A percentile compares a stretch with the other conserved stretches of the same genome.
Conservation (phyloP, 177 flowering plant species). For the Telopea speciosissima region DNA sequence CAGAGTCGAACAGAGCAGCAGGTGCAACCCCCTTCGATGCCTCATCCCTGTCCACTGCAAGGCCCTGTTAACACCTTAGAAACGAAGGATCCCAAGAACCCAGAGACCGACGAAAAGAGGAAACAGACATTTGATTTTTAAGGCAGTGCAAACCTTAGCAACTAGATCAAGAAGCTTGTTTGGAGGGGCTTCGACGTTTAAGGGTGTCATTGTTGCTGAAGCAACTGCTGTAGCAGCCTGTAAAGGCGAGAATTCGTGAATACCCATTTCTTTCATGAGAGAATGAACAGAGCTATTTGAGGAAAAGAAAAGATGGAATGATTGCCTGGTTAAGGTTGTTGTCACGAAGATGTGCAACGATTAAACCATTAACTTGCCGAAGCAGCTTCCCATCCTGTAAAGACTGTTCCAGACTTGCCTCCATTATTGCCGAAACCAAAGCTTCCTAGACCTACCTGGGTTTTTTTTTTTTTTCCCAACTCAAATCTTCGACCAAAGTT, state of each 20-base stretch:
- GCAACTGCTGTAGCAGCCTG: conserved; percentile 88
- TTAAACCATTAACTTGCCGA: conserved; percentile 56
- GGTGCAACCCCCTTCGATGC: conserved; percentile 41
- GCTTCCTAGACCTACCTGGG: neutral
- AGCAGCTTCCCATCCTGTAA: conserved; percentile 62
- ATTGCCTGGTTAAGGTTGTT: conserved; percentile 60
- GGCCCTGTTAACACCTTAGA: conserved; percentile 68
- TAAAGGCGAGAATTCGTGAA: neutral
- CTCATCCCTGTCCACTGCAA: conserved; percentile 83
- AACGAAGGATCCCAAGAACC: conserved; percentile 11
- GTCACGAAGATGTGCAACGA: conserved; percentile 86
- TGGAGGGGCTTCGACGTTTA: conserved; percentile 59
- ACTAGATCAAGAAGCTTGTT: conserved; percentile 70
- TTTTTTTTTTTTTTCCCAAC: no score
- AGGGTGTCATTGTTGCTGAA: conserved; percentile 79
- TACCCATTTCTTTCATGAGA: neutral
- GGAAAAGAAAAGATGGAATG: neutral
- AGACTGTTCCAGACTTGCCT: conserved; percentile 44
- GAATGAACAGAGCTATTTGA: neutral
- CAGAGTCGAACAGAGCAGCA: conserved; percentile 35
- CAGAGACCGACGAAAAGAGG: conserved; percentile 1
- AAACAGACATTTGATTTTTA: neutral
- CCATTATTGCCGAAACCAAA: conserved; percentile 19
- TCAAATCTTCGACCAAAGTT: no score
- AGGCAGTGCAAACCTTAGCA: conserved; percentile 51